A percentile compares a stretch with the other conserved stretches of the same genome.
phyloP scores from a whole-genome alignment of 2,329 filamentous ascomycete genomes.

The Corinectria fuckeliana region DNA sequence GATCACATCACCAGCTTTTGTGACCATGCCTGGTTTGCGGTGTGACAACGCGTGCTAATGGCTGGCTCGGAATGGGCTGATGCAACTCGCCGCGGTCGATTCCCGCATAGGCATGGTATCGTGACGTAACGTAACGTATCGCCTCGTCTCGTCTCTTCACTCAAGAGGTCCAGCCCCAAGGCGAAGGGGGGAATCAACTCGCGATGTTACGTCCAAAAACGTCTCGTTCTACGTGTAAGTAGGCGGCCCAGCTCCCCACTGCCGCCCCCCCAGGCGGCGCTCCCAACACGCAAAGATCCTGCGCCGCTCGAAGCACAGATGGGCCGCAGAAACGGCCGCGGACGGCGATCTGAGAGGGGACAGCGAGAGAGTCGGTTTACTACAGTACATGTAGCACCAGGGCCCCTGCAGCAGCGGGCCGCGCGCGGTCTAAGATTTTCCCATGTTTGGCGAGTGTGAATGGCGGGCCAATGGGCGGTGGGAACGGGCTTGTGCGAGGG shows the following conservation, averaged over 20 bases:
- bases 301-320: constrained; percentile 8
- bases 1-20: constrained; percentile 11
- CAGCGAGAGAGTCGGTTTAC: neutral
- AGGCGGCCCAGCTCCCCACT: neutral
- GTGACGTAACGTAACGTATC: constrained; percentile 7
- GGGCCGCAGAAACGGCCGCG: constrained; percentile 18
- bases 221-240: neutral
- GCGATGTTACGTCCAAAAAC: neutral
- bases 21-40: constrained; percentile 18
- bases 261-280: constrained; percentile 8
- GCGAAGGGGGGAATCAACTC: neutral
- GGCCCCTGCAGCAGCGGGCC: constrained; percentile 38
- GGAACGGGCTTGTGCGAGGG: constrained; percentile 33
- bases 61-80: constrained; percentile 33
- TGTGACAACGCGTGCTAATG: constrained; percentile 29
- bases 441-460: constrained; percentile 28
- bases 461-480: constrained; percentile 27
- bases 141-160: neutral
- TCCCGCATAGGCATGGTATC: constrained; percentile 15
- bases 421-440: constrained; percentile 31
- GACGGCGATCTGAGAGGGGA: constrained; percentile 14
- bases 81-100: constrained; percentile 28
- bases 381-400: constrained; percentile 14
- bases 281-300: constrained; percentile 2
- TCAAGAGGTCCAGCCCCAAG: neutral